Evolutionary conservation across 2,329 filamentous ascomycete genomes (phyloP).

Genomic region (Penicillium digitatum): DNA sequence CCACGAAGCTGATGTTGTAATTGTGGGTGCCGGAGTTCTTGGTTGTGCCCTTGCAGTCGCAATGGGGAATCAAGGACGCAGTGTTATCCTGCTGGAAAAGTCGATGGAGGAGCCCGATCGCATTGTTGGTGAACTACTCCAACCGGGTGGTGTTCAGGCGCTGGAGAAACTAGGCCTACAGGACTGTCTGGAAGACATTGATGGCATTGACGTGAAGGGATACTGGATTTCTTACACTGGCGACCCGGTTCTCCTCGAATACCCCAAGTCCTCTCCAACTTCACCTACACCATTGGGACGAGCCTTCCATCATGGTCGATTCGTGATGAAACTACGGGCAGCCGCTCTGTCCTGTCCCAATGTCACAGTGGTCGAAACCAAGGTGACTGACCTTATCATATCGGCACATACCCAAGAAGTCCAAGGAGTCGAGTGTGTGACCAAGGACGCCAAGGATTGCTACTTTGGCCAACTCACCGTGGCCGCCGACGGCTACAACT

Average conservation of each 20-base stretch:
- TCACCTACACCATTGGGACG: slow-evolving; percentile 64
- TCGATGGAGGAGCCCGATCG: slow-evolving; percentile 89
- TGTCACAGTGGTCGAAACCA: slow-evolving; percentile 87
- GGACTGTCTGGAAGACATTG: slow-evolving; percentile 82
- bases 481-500: slow-evolving; percentile 86
- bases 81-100: slow-evolving; percentile 82
- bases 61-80: slow-evolving; percentile 82
- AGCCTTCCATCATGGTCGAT: slow-evolving; percentile 90
- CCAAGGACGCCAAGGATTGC: slow-evolving; percentile 62
- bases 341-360: slow-evolving; percentile 73
- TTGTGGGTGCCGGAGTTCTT: slow-evolving; percentile 86
- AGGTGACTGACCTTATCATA: slow-evolving; percentile 70
- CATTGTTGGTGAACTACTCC: slow-evolving; percentile 91
- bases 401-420: slow-evolving; percentile 67
- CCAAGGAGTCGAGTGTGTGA: slow-evolving; percentile 75
- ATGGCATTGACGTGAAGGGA: slow-evolving; percentile 75
- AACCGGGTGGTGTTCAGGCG: slow-evolving; percentile 83
- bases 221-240: slow-evolving; percentile 85
- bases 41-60: slow-evolving; percentile 83
- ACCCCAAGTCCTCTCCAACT: slow-evolving; percentile 59
- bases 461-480: slow-evolving; percentile 90
- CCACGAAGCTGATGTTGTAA: slow-evolving; percentile 74
- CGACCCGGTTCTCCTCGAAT: slow-evolving; percentile 69
- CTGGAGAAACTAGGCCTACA: slow-evolving; percentile 74
- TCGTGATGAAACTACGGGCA: slow-evolving; percentile 75